Percentiles rank a stretch among this genome's conserved stretches.
These are phyloP conservation scores for Suillus sp. DNA, from an alignment of 768 basidiomycete species.

Conservation along the genomic window DNA sequence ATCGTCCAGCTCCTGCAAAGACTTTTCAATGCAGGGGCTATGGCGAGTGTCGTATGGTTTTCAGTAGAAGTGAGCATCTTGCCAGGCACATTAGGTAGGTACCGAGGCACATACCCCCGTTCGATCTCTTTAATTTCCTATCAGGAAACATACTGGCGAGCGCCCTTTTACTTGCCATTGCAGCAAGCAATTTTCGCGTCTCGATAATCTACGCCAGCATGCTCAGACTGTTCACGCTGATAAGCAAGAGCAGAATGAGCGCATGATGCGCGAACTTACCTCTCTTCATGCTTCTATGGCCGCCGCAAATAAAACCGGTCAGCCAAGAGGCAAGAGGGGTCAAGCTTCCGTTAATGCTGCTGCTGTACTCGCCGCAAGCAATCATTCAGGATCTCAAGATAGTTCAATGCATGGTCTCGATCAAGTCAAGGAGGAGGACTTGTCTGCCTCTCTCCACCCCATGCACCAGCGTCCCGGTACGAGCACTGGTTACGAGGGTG, in stretches of 20 bases:
- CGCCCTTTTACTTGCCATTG: slow-evolving; percentile 97
- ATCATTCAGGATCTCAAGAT: slow-evolving; percentile 25
- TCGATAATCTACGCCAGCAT: slow-evolving; percentile 97
- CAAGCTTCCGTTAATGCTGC: slow-evolving; percentile 26
- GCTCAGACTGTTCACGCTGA: slow-evolving; percentile 98
- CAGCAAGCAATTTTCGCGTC: slow-evolving; percentile 90
- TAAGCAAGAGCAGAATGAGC: slow-evolving; percentile 83
- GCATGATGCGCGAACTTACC: slow-evolving; percentile 90
- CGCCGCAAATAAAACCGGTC: slow-evolving; percentile 44
- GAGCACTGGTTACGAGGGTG: slow-evolving; percentile 70
- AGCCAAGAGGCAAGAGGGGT: slow-evolving; percentile 42
- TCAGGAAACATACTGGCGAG: slow-evolving; percentile 97
- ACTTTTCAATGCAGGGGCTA: slow-evolving; percentile 95
- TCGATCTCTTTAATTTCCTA: slow-evolving; percentile 29
- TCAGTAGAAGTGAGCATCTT: slow-evolving; percentile 92
- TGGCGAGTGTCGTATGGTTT: slow-evolving; percentile 96
- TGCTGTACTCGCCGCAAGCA: slow-evolving; percentile 21
- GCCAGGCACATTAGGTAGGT: slow-evolving; percentile 92
- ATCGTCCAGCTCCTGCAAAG: slow-evolving; percentile 85
- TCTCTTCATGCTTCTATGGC: slow-evolving; percentile 83
- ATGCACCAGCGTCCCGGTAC: slow-evolving; percentile 67
- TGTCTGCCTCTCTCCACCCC: slow-evolving; percentile 27
- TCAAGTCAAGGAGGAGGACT: slow-evolving; percentile 47
- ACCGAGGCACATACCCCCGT: slow-evolving; percentile 26
- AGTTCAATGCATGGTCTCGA: slow-evolving; percentile 24